These are phyloP conservation scores for Xenosphaeropsis pyriputrescens DNA, from an alignment of 2,329 filamentous ascomycete genomes.

Conservation along the genomic window DNA sequence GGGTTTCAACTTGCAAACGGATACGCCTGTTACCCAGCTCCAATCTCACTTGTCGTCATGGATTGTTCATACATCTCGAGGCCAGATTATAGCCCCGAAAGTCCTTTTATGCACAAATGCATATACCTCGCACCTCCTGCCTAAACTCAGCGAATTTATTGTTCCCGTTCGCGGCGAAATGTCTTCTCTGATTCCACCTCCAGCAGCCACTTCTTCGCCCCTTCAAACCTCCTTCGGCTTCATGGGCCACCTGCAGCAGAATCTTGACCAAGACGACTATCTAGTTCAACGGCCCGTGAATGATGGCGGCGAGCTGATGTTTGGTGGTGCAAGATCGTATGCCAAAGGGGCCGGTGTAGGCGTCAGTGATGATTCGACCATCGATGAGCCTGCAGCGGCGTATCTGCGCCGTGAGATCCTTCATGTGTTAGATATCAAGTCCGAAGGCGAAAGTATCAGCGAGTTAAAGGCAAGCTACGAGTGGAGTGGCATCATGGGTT, in stretches of 20 bases:
- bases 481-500: conserved; percentile 77
- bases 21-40: conserved; percentile 45
- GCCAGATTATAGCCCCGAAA: conserved; percentile 43
- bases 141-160: conserved; percentile 53
- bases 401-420: conserved; percentile 15
- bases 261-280: conserved; percentile 49
- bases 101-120: conserved; percentile 73
- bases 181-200: conserved; percentile 45
- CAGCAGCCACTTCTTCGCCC: conserved; percentile 5
- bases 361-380: conserved; percentile 39
- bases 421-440: conserved; percentile 14
- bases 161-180: conserved; percentile 67
- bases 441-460: conserved; percentile 15
- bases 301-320: conserved; percentile 42
- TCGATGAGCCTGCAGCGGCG: conserved; percentile 30
- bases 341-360: conserved; percentile 38
- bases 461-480: conserved; percentile 30
- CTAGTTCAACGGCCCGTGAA: conserved; percentile 50
- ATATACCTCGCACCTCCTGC: conserved; percentile 66
- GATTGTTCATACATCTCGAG: conserved; percentile 53
- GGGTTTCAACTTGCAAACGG: conserved; percentile 58
- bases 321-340: conserved; percentile 53
- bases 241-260: conserved; percentile 28
- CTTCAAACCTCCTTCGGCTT: conserved; percentile 36
- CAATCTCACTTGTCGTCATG: conserved; percentile 28